Conservation (phyloP, 164 flowering plant species). For the Aristolochia californica region DNA sequence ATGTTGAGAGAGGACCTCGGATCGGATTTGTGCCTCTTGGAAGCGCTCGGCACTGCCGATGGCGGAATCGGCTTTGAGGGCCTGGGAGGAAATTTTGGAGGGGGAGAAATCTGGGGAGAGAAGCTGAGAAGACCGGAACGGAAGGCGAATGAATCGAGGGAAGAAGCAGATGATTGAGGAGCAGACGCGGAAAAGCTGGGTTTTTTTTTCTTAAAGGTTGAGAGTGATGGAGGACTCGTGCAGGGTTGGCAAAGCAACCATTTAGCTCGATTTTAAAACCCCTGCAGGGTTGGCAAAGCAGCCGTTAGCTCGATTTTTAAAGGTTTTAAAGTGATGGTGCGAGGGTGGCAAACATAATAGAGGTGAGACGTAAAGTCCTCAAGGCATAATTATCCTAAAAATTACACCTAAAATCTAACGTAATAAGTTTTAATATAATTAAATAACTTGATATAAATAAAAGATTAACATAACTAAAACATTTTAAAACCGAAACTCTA, state of each 20-base stretch:
- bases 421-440: too few relatives aligned
- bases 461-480: too few relatives aligned
- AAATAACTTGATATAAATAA: too few relatives aligned
- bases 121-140: conserved; percentile 79
- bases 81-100: conserved; percentile 78
- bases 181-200: conserved; percentile 16
- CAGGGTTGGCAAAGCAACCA: conserved; percentile 1
- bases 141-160: conserved; percentile 56
- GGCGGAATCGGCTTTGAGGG: conserved; percentile 87
- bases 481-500: too few relatives aligned
- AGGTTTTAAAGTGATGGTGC: too few relatives aligned
- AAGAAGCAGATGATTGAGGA: conserved; percentile 15
- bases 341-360: too few relatives aligned
- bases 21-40: conserved; percentile 68
- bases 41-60: conserved; percentile 85
- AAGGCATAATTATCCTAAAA: too few relatives aligned
- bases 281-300: too few relatives aligned
- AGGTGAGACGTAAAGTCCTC: too few relatives aligned
- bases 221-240: conserved; percentile 24
- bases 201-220: conserved; percentile 49
- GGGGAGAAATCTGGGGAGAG: conserved; percentile 76
- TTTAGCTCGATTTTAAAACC: too few relatives aligned
- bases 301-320: too few relatives aligned
- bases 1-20: conserved; percentile 73
- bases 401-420: too few relatives aligned